A percentile compares a stretch with the other conserved stretches of the same genome.
These are phyloP conservation scores for Neurospora cerealis DNA, from an alignment of 495 filamentous ascomycete genomes.

Conservation along the genomic window DNA sequence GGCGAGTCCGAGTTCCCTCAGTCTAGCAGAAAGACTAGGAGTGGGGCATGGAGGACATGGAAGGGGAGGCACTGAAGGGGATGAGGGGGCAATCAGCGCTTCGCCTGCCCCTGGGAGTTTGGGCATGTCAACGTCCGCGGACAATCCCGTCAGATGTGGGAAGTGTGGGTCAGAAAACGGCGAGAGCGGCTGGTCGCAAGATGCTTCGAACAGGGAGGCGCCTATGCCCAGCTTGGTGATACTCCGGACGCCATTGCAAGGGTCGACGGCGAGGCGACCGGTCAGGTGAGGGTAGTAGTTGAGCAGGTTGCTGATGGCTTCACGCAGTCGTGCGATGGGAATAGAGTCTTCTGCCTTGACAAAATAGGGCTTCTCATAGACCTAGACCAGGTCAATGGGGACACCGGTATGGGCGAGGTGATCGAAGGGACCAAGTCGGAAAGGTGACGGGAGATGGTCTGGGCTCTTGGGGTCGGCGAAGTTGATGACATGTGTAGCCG, in stretches of 20 bases:
- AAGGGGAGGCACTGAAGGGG: too few relatives aligned
- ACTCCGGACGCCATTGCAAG: not conserved
- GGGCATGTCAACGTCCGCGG: not conserved
- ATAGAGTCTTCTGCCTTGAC: not conserved
- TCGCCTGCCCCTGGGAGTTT: not conserved
- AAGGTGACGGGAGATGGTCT: not conserved
- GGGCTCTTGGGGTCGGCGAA: not conserved
- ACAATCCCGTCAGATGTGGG: too few relatives aligned
- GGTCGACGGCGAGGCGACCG: not conserved
- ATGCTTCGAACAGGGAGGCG: not conserved
- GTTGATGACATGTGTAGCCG: not conserved
- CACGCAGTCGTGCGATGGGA: not conserved
- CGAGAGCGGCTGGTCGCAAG: not conserved
- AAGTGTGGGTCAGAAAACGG: too few relatives aligned
- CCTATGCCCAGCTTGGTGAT: not conserved
- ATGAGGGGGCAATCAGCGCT: not conserved
- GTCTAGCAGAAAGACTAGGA: too few relatives aligned
- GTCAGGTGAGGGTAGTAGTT: not conserved
- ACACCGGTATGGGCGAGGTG: not conserved
- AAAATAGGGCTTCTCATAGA: not conserved
- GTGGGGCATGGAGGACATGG: too few relatives aligned
- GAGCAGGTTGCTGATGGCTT: not conserved
- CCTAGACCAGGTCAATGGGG: not conserved
- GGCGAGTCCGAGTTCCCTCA: too few relatives aligned
- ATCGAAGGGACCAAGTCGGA: not conserved